Evolutionary conservation across 768 basidiomycete genomes (phyloP), one percentile per base, ranked within the genome.

Genomic region (Russula abietina): DNA sequence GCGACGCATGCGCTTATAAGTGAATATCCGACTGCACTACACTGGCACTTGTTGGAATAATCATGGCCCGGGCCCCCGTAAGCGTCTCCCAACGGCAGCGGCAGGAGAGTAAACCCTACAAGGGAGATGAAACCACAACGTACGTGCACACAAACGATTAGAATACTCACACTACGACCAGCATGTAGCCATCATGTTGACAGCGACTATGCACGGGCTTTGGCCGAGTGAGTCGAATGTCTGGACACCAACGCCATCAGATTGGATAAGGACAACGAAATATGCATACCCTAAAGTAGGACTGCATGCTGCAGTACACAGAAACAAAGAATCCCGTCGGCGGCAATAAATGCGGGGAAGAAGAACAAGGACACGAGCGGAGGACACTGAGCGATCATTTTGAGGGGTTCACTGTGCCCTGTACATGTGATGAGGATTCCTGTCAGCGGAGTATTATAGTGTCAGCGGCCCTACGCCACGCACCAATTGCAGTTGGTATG

Each of bases 1-100:
- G 46, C 46, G 4, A 32, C 62, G 8, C 62, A 64, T 19, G 62
- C 62, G 17, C 57, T 50, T 8, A 59, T 9, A 19, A 64, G 62
- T 0, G 43, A 53, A 39, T 64, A 64, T 14, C 17, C 17, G n/a
- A 64, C 10, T 0, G 57, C 55, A 48, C 30, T 64, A 24, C 62
- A 64, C 36, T 55, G 41, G 53, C 62, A 64, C 39, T 43, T 1
- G 48, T 64, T 50, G 28, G 9, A 2, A 12, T 26, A 12, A 8
- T 50, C 53, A 28, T 7, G 24, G 2, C 7, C 49, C 3, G 62
- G 57, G 11, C 46, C 57, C 1, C 16, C 1, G 32, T 64, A 64
- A 2, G n/a, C 7, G 32, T 36, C 33, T n/a, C 53, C 53, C 0
- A 46, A 45, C 19, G 2, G 4, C 5, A 64, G 53, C 0, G 52